Base-by-base conservation (phyloP, 2,329 filamentous ascomycete species). In the Cercospora citrullina region DNA sequence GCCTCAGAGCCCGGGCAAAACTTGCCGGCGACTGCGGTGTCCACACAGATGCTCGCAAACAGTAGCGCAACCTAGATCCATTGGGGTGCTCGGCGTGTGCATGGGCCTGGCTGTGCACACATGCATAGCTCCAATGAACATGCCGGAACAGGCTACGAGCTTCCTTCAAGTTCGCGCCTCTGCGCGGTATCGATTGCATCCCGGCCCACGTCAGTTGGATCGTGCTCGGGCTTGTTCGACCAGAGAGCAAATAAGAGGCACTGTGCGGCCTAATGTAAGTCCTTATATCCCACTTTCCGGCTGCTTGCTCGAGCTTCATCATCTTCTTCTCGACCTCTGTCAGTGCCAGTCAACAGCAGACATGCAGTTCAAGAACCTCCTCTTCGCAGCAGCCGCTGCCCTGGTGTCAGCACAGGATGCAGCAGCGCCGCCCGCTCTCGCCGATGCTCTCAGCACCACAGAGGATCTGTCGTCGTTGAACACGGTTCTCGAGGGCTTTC, bases 331-430 rank as follows among this genome's bases (percentile, higher is more conserved):
- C 21, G 30, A 21, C 23, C 51, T 18, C 23, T 63, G 23, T 33
- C n/a, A 45, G 28, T 21, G 18, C 31, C 31, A 14, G 42, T 58
- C 36, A 45, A n/a, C 16, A 65, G 66, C 58, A 62, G 45, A 42
- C 21, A 83, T 83, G 81, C 77, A 79, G 33, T 75, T 78, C 74
- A 82, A 80, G 72, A 70, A 73, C 30, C 70, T 81, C 61, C 18
- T 81, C 61, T 71, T 79, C 48, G 78, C 78, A 12, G 75, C 77
- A 59, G 70, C 75, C 60, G 72, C 75, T 60, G 77, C 76, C 31
- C 67, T 76, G 18, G 79, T 78, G 26, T 77, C 80, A 65, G 72
- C 74, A n/a, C 74, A 76, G 63, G 65, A 68, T n/a, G 48, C 48
- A 51, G 18, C 45, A 51, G 18, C 18, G 18, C 61, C 63, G 16